Base-by-base conservation (phyloP, 768 basidiomycete species). In the Astraeus odoratus region DNA sequence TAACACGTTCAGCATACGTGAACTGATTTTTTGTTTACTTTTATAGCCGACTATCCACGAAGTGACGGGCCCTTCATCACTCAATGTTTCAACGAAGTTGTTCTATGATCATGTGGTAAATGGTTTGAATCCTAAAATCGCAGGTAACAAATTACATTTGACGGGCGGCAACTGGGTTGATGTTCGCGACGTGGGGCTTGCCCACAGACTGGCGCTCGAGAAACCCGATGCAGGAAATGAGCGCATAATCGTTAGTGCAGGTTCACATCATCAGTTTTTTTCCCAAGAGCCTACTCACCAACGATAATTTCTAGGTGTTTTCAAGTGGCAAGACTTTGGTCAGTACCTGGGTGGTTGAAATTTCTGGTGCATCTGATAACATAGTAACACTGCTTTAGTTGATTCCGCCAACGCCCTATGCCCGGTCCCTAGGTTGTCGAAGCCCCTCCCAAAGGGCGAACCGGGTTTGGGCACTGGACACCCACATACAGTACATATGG, bases 121-220 rank as follows among this genome's bases (percentile, higher is more conserved):
- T n/a, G 24, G 48, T 8, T 40, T 51, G 36, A 59, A 50, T 27
- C 40, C 53, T 2, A 47, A 54, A n/a, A n/a, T n/a, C n/a, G n/a
- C n/a, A n/a, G n/a, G n/a, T n/a, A 15, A 51, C 54, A 20, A 50
- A 60, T 24, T 45, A 53, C 25, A 47, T 61, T 25, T 54, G 15
- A 44, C 52, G 13, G 60, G 61, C 4, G 55, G 56, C 10, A 47
- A 53, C 19, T 77, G 71, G 68, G 55, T 75, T 23, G 76, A 81
- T 41, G 78, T 80, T 5, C 71, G 78, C 5, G 79, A 81, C 55
- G 55, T 78, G 26, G 79, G 74, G 0, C 58, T 64, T 13, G 78
- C 75, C 0, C 81, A 84, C 52, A 67, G 69, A 1, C 57, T 65
- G 4, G 77, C 78, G 4, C 58, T 87, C 16, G 68, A 70, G 43